Base-by-base conservation (phyloP, 768 basidiomycete genomes). In the Clathrus columnatus region DNA sequence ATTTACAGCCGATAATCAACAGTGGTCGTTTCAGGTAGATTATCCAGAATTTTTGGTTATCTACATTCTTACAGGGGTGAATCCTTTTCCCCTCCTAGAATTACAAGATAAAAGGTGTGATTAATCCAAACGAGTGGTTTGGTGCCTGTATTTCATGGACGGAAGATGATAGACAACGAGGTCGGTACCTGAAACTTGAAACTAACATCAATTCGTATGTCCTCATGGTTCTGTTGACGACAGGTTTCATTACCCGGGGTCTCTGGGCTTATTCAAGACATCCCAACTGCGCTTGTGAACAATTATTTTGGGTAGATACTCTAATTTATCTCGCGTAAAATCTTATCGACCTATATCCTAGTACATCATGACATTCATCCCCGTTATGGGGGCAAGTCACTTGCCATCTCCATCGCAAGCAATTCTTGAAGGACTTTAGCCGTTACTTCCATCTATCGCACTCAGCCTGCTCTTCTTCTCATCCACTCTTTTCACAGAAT, bases 221-320 rank as follows among this genome's bases (percentile, higher is more conserved):
- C 23, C 17, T 26, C 30, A 46, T 47, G 16, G 5, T 21, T 36
- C 36, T 20, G 36, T 14, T 5, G n/a, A n/a, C 36, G 14, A 36
- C 36, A 55, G 95, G 95, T 0, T 97, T 97, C 66, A 70, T 85
- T 23, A 91, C 91, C 0, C 75, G 77, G 18, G 94, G 94, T 3
- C 68, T 97, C 6, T 98, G 89, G 88, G 78, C 81, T 1, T 94
- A 83, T 75, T 82, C 81, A 2, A 75, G 95, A 16, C 95, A 98
- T 68, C 93, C 95, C 30, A 98, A 98, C 68, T 94, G 91, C 66
- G 71, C 84, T 1, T 92, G 88, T 67, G 95, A 98, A 67, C 92
- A 94, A 67, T 68, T 72, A 16, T 91, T 94, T 70, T 94, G 86
- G 86, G 85, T 87, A 60, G 42, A 81, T 72, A 16, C 4, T 56